A percentile compares a stretch with the other conserved stretches of the same genome.
These are phyloP conservation scores for Melanogaster broomeanus DNA, from an alignment of 768 basidiomycete species.

Conservation along the genomic window DNA sequence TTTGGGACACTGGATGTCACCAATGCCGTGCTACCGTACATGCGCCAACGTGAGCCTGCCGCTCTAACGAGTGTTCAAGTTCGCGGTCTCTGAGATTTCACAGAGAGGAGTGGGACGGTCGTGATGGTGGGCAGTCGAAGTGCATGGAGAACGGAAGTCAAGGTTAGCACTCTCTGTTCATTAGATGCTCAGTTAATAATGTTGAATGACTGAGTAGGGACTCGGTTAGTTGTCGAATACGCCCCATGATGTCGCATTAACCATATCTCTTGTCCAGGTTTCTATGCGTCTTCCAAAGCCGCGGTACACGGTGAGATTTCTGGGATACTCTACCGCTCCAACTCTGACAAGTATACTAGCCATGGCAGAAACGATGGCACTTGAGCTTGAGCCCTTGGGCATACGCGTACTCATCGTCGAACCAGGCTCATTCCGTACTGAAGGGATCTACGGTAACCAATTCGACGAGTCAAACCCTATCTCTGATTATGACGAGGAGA, in stretches of 20 bases:
- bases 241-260: too few species aligned
- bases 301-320: slow-evolving; percentile 52
- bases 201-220: slow-evolving; percentile 12
- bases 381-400: slow-evolving; percentile 55
- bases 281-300: slow-evolving; percentile 59
- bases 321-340: neutral
- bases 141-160: slow-evolving; percentile 48
- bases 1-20: slow-evolving; percentile 50
- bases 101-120: slow-evolving; percentile 42
- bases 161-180: slow-evolving; percentile 17
- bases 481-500: slow-evolving; percentile 49
- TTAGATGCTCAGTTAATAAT: too few species aligned
- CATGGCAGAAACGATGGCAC: slow-evolving; percentile 54
- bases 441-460: slow-evolving; percentile 48
- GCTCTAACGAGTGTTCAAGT: neutral
- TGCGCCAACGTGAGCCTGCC: slow-evolving; percentile 37
- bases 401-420: slow-evolving; percentile 59
- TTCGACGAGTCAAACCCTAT: slow-evolving; percentile 44
- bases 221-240: slow-evolving; percentile 24
- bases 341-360: slow-evolving; percentile 32
- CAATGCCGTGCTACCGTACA: slow-evolving; percentile 49
- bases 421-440: slow-evolving; percentile 63
- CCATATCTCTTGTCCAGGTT: slow-evolving; percentile 29
- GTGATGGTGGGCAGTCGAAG: slow-evolving; percentile 58
- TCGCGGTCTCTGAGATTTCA: neutral